phyloP scores from a whole-genome alignment of 2,329 filamentous ascomycete species.

The Ophiocordyceps camponoti-saundersi region DNA sequence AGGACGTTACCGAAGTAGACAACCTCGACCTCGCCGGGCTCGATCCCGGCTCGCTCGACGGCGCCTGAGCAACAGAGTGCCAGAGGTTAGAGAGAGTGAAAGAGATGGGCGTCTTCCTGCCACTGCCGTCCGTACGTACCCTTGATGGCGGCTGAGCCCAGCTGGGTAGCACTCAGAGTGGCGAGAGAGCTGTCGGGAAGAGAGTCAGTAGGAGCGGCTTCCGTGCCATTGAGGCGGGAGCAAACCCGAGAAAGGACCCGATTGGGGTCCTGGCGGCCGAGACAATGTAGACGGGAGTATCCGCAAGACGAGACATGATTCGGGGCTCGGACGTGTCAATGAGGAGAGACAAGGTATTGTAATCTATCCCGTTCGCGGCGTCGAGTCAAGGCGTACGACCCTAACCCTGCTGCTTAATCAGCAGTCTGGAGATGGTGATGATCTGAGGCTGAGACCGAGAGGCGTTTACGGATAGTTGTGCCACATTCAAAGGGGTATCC shows the following conservation, averaged over 20 bases:
- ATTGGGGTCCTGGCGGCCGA: constrained; percentile 80
- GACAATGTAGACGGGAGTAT: constrained; percentile 89
- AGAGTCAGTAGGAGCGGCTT: not conserved
- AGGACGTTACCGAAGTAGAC: constrained; percentile 98
- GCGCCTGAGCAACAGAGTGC: constrained; percentile 33
- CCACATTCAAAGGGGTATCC: no score
- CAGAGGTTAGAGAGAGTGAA: not conserved
- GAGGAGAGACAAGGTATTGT: no score
- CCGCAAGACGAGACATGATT: constrained; percentile 56
- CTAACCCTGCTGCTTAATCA: no score
- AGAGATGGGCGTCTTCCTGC: not conserved
- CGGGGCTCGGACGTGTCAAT: no score
- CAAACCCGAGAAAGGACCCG: constrained; percentile 83
- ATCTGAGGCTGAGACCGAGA: no score
- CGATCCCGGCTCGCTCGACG: constrained; percentile 74
- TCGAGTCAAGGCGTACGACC: no score
- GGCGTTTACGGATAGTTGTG: no score
- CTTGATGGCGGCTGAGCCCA: constrained; percentile 87
- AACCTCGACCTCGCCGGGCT: constrained; percentile 80
- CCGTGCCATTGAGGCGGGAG: not conserved
- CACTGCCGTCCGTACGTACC: constrained; percentile 28
- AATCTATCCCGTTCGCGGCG: no score
- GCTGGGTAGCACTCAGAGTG: constrained; percentile 68
- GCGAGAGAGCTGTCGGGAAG: constrained; percentile 56
- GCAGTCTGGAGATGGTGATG: no score